phyloP scores from a whole-genome alignment of 257 asterid genomes.

The Capsicum baccatum region DNA sequence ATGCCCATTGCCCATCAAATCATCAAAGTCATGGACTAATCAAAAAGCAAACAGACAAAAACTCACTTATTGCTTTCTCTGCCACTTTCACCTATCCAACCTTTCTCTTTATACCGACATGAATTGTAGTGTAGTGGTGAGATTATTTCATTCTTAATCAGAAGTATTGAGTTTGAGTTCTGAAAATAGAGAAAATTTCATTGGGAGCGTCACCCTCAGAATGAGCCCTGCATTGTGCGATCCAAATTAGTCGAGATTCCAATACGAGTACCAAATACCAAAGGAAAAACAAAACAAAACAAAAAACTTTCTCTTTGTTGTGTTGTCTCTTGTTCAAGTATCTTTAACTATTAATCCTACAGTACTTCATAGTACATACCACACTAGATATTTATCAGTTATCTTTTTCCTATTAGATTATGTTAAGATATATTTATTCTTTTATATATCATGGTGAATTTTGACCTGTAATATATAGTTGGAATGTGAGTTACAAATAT shows the following conservation, averaged over 20 bases:
- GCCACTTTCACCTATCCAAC: background rate
- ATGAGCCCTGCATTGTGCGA: too few relatives aligned
- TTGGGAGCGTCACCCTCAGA: too few relatives aligned
- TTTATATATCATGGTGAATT: background rate
- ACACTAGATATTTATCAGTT: too few relatives aligned
- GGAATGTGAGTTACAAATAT: too few relatives aligned
- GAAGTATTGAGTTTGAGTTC: too few relatives aligned
- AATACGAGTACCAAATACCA: too few relatives aligned
- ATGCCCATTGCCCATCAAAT: background rate
- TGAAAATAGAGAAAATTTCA: too few relatives aligned
- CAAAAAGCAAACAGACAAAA: background rate
- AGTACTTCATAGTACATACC: too few relatives aligned
- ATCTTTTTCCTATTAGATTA: background rate
- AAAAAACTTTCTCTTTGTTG: background rate
- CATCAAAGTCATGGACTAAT: background rate
- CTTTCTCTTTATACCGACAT: background rate
- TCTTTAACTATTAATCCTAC: background rate
- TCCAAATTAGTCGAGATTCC: too few relatives aligned
- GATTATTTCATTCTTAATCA: too few relatives aligned
- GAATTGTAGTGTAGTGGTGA: too few relatives aligned
- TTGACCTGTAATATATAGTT: background rate
- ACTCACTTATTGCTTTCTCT: background rate
- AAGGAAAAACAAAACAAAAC: too few relatives aligned
- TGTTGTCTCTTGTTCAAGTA: background rate
- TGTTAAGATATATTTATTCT: background rate